These are phyloP conservation scores for Chalciporus sp. DNA, from an alignment of 1,284 basidiomycete species.

Conservation along the genomic window DNA sequence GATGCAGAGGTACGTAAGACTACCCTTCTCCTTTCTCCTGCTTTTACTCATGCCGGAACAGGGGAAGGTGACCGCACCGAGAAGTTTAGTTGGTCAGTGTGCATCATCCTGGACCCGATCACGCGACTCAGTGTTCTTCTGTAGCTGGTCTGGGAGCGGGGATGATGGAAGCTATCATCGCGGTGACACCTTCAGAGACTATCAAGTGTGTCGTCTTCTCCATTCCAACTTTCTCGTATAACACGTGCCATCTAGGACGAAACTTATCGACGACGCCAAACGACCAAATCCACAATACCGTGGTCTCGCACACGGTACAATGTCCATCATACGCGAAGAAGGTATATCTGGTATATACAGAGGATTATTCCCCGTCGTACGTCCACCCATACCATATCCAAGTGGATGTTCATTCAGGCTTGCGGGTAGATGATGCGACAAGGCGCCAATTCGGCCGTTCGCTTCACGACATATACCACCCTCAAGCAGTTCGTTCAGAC, in stretches of 20 bases:
- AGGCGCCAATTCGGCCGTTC: conserved; percentile 94
- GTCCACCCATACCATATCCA: conserved; percentile 31
- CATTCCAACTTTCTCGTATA: neutral
- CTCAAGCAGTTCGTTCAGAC: conserved; percentile 93
- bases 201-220: conserved; percentile 77
- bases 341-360: conserved; percentile 86
- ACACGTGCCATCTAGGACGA: conserved; percentile 65
- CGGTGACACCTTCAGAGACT: conserved; percentile 96
- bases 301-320: conserved; percentile 88
- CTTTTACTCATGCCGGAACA: conserved; percentile 33
- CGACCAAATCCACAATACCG: conserved; percentile 82
- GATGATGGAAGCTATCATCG: conserved; percentile 91
- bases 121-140: neutral
- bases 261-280: conserved; percentile 95
- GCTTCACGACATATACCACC: conserved; percentile 96
- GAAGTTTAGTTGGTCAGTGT: conserved; percentile 75
- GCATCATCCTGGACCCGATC: neutral
- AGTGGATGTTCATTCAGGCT: neutral
- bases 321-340: conserved; percentile 82
- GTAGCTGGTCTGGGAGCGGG: conserved; percentile 94
- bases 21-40: neutral
- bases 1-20: conserved; percentile 69
- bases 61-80: conserved; percentile 88
- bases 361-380: conserved; percentile 90
- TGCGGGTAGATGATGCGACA: conserved; percentile 89